Base-by-base conservation (phyloP, 2,329 filamentous ascomycete genomes). In the Epichloe glyceriae region DNA sequence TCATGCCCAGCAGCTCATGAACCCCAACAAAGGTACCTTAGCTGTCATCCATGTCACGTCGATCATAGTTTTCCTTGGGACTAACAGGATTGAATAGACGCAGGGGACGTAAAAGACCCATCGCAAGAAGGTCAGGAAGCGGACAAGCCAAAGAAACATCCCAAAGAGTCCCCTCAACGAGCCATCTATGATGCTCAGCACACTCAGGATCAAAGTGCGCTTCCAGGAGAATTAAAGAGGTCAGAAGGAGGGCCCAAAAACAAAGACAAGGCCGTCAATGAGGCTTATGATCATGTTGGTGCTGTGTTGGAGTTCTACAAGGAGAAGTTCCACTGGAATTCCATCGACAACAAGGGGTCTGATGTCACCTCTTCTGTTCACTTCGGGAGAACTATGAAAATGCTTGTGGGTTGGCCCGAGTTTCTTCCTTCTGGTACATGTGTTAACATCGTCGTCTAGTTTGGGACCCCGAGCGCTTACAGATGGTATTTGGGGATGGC, bases 401-500 rank as follows among this genome's bases (percentile, higher is more conserved):
- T 60, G 75, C 76, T 37, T 76, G 69, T 71, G 37, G 15, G 47
- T 44, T 26, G 14, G 10, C 6, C 4, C 10, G 4, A 10, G 14
- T n/a, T 4, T 7, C 12, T 35, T 19, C 12, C 5, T 5, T 34
- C 8, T 30, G 15, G 7, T 14, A 5, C 17, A 19, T 22, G 26
- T 34, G 33, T 1, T 48, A 22, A 48, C 46, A 33, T 19, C 2
- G 10, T 14, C 7, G 33, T 15, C 20, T 41, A 71, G 69, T 74
- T 58, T 79, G 75, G 75, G 71, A 77, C 51, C 66, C 72, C 2
- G 62, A 69, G 53, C 64, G 62, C 45, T 59, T 66, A 37, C 73
- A 78, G 57, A 76, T 79, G 71, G 73, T 78, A 4, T 80, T 76
- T 55, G 77, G 76, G 3, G 76, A 79, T 49, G 76, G 76, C 6